phyloP scores from a whole-genome alignment of 129 eudicot genomes.

The Glebionis coronaria region DNA sequence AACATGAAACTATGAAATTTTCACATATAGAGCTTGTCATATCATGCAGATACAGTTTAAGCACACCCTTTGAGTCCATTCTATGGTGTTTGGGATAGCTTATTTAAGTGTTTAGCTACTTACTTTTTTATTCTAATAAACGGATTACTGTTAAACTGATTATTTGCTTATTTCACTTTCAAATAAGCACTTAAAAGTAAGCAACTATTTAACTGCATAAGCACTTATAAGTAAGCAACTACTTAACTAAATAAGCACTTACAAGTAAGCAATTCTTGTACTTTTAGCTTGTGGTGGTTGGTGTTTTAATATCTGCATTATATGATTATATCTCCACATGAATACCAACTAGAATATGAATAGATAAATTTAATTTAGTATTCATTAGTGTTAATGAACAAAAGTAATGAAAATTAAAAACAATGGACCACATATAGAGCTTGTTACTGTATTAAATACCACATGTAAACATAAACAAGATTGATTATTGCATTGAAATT shows the following conservation, averaged over 20 bases:
- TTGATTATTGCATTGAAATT: constrained; percentile 14
- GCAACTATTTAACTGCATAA: too few species aligned
- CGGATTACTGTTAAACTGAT: too few species aligned
- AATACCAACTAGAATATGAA: constrained; percentile 13
- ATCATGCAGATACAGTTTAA: neutral
- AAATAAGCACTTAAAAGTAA: too few species aligned
- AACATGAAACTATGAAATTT: neutral
- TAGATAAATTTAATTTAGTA: neutral
- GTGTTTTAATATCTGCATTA: constrained; percentile 6
- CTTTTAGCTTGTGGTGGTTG: constrained; percentile 1
- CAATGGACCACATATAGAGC: constrained; percentile 18
- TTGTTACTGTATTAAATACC: neutral
- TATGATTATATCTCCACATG: constrained; percentile 11
- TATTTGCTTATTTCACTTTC: too few species aligned
- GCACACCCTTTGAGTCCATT: too few species aligned
- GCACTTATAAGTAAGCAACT: too few species aligned
- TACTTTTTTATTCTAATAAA: too few species aligned
- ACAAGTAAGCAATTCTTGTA: too few species aligned
- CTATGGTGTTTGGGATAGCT: too few species aligned
- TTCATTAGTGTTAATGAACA: constrained; percentile 2
- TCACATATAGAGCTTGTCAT: neutral
- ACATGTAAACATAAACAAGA: constrained; percentile 12
- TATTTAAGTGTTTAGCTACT: too few species aligned
- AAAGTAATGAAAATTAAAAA: neutral
- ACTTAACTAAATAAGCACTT: too few species aligned